Evolutionary conservation across 176 grass and related monocot species (phyloP).

Genomic region (Bolboschoenus planiculmis): DNA sequence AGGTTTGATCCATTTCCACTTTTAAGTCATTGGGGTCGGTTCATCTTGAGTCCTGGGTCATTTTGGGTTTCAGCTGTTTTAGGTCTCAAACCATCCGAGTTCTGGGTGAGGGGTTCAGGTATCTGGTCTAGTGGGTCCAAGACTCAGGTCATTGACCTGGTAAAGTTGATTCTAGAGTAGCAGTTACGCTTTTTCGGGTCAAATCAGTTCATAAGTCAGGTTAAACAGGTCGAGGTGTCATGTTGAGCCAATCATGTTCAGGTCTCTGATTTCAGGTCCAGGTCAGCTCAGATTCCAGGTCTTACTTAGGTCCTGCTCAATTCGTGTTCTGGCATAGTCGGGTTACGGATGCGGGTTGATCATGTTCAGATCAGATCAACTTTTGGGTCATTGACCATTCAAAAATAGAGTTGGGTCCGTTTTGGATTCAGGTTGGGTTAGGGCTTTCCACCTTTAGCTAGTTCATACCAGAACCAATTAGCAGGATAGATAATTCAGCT

Average conservation of each 20-base stretch:
- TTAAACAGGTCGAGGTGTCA: background rate
- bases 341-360: background rate
- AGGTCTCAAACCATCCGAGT: background rate
- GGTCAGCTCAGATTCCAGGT: background rate
- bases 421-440: background rate
- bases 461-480: background rate
- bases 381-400: background rate
- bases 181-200: background rate
- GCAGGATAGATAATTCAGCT: background rate
- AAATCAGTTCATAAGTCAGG: background rate
- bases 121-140: background rate
- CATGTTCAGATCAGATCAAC: background rate
- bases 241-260: background rate
- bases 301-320: background rate
- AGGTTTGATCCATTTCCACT: background rate
- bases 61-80: background rate
- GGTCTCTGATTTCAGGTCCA: background rate
- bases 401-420: background rate
- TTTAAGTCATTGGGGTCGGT: background rate
- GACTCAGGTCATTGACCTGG: background rate
- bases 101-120: background rate
- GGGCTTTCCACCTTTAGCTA: background rate
- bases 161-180: background rate
- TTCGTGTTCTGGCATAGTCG: background rate
- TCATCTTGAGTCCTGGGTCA: background rate